Percentiles rank a stretch among this genome's conserved stretches.
Evolutionary conservation across 1,284 basidiomycete genomes (phyloP).

Genomic region (Leccinum solheimii): DNA sequence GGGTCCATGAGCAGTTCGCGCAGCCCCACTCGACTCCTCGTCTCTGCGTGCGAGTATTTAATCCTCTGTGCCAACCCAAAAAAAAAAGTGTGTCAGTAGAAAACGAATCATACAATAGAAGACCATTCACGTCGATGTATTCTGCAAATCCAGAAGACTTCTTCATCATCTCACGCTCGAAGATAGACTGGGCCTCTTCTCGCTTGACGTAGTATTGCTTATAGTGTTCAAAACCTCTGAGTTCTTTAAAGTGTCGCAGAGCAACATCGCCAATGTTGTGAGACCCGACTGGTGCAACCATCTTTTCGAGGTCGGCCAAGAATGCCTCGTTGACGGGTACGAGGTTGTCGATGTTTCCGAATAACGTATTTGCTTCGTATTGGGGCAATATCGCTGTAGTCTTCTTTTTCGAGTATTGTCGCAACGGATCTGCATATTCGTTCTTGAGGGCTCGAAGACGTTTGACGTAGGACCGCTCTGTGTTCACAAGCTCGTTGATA

Average conservation of each 20-base stretch:
- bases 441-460: conserved; percentile 72
- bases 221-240: conserved; percentile 87
- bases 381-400: conserved; percentile 84
- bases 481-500: conserved; percentile 74
- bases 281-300: conserved; percentile 60
- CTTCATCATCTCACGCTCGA: conserved; percentile 80
- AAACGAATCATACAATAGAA: conserved; percentile 7
- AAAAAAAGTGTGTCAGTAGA: conserved; percentile 15
- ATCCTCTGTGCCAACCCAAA: conserved; percentile 57
- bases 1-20: conserved; percentile 97
- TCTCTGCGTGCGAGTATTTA: conserved; percentile 84
- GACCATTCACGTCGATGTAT: conserved; percentile 76
- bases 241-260: conserved; percentile 79
- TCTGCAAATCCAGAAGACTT: conserved; percentile 74
- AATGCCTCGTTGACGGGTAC: conserved; percentile 88
- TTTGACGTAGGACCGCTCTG: conserved; percentile 77
- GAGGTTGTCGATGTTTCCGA: conserved; percentile 91
- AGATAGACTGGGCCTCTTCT: conserved; percentile 90
- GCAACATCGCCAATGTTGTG: conserved; percentile 80
- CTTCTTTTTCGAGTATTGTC: conserved; percentile 80
- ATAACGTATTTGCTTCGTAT: conserved; percentile 91
- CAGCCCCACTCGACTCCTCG: conserved; percentile 84
- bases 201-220: conserved; percentile 89
- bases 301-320: conserved; percentile 79
- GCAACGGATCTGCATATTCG: conserved; percentile 88